Percentiles rank a stretch among this genome's conserved stretches.
Conservation (phyloP, 495 filamentous ascomycete genomes). For the Apiosordaria backusii region DNA sequence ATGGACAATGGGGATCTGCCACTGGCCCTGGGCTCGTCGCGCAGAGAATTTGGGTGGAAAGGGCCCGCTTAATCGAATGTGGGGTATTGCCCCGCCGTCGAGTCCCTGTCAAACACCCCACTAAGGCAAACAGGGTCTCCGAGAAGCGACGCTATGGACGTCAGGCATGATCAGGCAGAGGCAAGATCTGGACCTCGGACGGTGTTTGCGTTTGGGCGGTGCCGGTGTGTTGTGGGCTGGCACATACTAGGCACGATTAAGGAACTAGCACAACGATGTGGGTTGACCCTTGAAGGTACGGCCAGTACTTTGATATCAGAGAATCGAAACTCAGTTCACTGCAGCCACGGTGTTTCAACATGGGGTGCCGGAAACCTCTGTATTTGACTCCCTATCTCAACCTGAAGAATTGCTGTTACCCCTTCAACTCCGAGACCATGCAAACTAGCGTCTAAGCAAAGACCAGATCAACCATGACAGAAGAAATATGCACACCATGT, state of each 20-base stretch:
- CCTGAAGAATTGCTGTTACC: background rate
- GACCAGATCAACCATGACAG: background rate
- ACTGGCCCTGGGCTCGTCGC: conserved; percentile 12
- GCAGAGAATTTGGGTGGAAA: conserved; percentile 28
- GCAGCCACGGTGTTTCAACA: too few relatives aligned
- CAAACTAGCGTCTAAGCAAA: conserved; percentile 3
- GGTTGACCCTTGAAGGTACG: background rate
- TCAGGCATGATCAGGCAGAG: conserved; percentile 1
- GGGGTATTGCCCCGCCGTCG: conserved; percentile 19
- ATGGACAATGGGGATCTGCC: conserved; percentile 2
- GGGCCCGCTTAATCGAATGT: conserved; percentile 19
- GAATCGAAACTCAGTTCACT: too few relatives aligned
- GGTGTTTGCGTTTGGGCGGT: background rate
- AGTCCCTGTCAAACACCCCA: conserved; percentile 1
- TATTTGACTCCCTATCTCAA: background rate
- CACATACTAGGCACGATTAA: background rate
- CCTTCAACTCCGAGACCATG: conserved; percentile 16
- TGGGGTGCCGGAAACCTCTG: too few relatives aligned
- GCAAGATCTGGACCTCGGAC: background rate
- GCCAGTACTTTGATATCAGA: too few relatives aligned
- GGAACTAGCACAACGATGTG: background rate
- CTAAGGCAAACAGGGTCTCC: conserved; percentile 10
- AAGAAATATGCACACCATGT: background rate
- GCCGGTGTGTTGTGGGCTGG: too few relatives aligned
- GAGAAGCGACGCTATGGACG: conserved; percentile 1